Evolutionary conservation across 1,139 yeast species (phyloP), one percentile per base, ranked within the genome.

Genomic region (Pichia inconspicua): DNA sequence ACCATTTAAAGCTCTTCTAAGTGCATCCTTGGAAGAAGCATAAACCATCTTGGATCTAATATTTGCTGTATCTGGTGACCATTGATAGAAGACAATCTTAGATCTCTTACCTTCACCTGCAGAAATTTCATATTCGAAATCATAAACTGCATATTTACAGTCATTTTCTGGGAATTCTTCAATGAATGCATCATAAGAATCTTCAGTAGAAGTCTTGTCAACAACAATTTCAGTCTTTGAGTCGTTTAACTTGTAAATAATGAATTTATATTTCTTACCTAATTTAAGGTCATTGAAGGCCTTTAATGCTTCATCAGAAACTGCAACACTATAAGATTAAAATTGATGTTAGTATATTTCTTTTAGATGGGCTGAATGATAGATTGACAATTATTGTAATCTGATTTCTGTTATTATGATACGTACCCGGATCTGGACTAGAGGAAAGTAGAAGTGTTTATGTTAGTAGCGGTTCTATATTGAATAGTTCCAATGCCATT

Each of bases 51-150:
- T 92, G 62, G 94, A 70, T 73, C 89, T 85, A 63, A 94, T 82
- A 54, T 95, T 88, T 48, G 97, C 96, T 54, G 95, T 85, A 68
- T 94, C 98, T 63, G 98, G 98, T 55, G 97, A 82, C 99, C 99
- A 92, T 59, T 94, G 84, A 75, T 70, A 85, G 73, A 92, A 92
- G 53, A 90, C 83, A 63, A 92, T 85, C 78, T 92, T 92, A 65
- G 90, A 83, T 76, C 94, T 85, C 77, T 88, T 88, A 66, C 98
- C 98, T 71, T 92, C 97, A 60, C 89, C 92, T 44, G 80, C 80
- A 58, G 86, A 80, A 55, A 87, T 74, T 68, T 89, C 96, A 71
- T 89, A 92, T 72, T 90, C 97, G 62, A 92, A 90, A 71, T 90
- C 97, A 72, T 89, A 92, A 53, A 94, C 82, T 53, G 98, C 98